Percentiles rank a stretch among this genome's conserved stretches.
phyloP scores from a whole-genome alignment of 2,329 filamentous ascomycete species.

The Talaromyces sp. region DNA sequence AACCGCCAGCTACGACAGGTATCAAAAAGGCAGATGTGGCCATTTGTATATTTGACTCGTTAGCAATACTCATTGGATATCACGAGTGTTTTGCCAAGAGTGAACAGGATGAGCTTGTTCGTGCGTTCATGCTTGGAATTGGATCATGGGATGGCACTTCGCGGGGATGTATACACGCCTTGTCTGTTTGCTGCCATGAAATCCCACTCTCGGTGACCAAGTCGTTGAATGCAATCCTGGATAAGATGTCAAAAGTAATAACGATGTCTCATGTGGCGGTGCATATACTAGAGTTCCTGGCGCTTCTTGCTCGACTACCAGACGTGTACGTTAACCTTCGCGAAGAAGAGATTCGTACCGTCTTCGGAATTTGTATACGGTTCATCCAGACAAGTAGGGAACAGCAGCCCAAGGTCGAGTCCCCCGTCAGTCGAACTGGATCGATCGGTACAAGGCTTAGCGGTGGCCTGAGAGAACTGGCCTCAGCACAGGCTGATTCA shows the following conservation, averaged over 20 bases:
- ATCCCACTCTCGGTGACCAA: conserved; percentile 83
- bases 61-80: conserved; percentile 87
- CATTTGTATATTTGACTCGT: conserved; percentile 77
- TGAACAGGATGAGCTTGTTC: conserved; percentile 85
- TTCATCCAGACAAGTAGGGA: conserved; percentile 87
- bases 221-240: conserved; percentile 75
- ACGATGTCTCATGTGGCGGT: conserved; percentile 88
- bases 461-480: conserved; percentile 40
- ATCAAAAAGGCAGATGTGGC: conserved; percentile 84
- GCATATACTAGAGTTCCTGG: conserved; percentile 94
- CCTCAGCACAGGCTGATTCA: conserved; percentile 22
- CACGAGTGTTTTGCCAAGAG: conserved; percentile 76
- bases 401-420: conserved; percentile 32
- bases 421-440: conserved; percentile 25
- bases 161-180: conserved; percentile 87
- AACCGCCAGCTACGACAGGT: conserved; percentile 73
- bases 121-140: conserved; percentile 79
- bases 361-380: conserved; percentile 91
- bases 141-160: conserved; percentile 79
- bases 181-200: conserved; percentile 93
- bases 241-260: conserved; percentile 93
- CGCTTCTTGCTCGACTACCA: conserved; percentile 76
- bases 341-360: conserved; percentile 85
- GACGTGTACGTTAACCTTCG: conserved; percentile 83
- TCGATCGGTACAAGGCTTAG: conserved; percentile 38